Evolutionary conservation across 2,329 filamentous ascomycete species (phyloP).

Genomic region (Clonostachys sp.): DNA sequence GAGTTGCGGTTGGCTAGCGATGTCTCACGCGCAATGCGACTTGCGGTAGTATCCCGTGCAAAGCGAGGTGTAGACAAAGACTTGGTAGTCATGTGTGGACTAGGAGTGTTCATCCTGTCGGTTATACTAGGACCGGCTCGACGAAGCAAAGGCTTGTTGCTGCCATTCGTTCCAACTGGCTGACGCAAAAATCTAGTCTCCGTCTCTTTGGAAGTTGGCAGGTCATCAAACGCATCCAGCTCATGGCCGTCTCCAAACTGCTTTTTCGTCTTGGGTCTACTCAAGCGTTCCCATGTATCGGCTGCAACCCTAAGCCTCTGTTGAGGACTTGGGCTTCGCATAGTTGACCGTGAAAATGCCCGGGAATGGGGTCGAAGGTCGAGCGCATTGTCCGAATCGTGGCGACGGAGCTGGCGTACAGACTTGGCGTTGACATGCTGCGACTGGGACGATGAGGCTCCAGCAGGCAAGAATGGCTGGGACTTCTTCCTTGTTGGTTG

Average conservation of each 20-base stretch:
- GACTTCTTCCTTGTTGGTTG: slow-evolving; percentile 41
- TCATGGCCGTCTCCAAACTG: slow-evolving; percentile 89
- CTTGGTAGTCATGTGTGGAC: too few species aligned
- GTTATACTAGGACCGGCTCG: slow-evolving; percentile 15
- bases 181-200: slow-evolving; percentile 83
- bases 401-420: slow-evolving; percentile 68
- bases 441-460: slow-evolving; percentile 67
- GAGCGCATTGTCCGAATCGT: slow-evolving; percentile 71
- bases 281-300: slow-evolving; percentile 61
- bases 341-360: slow-evolving; percentile 50
- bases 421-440: slow-evolving; percentile 73
- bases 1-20: slow-evolving; percentile 55
- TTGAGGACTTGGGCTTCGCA: slow-evolving; percentile 58
- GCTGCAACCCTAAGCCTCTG: slow-evolving; percentile 40
- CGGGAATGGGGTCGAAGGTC: slow-evolving; percentile 55
- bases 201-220: slow-evolving; percentile 78
- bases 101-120: slow-evolving; percentile 24
- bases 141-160: slow-evolving; percentile 58
- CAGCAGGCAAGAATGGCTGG: slow-evolving; percentile 75
- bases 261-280: slow-evolving; percentile 53
- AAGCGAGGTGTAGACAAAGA: slow-evolving; percentile 49
- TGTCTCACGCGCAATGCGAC: slow-evolving; percentile 60
- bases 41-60: slow-evolving; percentile 61
- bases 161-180: slow-evolving; percentile 55
- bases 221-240: slow-evolving; percentile 88